These are phyloP conservation scores for Fusarium domesticum DNA, from an alignment of 2,329 filamentous ascomycete genomes.

Conservation along the genomic window DNA sequence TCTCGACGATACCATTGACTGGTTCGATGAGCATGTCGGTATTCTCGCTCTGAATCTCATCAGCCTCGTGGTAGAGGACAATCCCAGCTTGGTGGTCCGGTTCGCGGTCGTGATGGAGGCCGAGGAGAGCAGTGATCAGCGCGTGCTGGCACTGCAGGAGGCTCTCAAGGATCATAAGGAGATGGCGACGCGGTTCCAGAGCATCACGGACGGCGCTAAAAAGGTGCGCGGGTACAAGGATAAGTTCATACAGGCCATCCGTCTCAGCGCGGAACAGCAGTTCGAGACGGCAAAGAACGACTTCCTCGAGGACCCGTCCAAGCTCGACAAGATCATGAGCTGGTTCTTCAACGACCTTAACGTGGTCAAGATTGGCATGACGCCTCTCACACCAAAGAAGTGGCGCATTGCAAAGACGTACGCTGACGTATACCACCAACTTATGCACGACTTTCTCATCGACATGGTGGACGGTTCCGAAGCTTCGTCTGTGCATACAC, in stretches of 20 bases:
- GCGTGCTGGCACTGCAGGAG: conserved; percentile 86
- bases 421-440: conserved; percentile 81
- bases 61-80: conserved; percentile 78
- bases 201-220: conserved; percentile 89
- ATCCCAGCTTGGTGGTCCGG: conserved; percentile 84
- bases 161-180: conserved; percentile 95
- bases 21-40: conserved; percentile 94
- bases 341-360: conserved; percentile 99
- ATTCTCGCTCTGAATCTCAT: conserved; percentile 87
- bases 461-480: conserved; percentile 79
- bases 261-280: conserved; percentile 67
- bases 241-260: conserved; percentile 82
- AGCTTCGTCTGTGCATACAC: conserved; percentile 79
- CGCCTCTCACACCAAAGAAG: conserved; percentile 86
- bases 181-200: conserved; percentile 88
- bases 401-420: conserved; percentile 96
- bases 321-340: conserved; percentile 80
- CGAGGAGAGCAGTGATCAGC: conserved; percentile 94
- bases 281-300: conserved; percentile 69
- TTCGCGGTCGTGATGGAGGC: conserved; percentile 90
- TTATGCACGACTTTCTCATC: conserved; percentile 94
- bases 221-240: conserved; percentile 94
- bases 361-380: conserved; percentile 90
- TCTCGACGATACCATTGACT: conserved; percentile 82
- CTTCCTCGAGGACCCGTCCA: conserved; percentile 79